Base-by-base conservation (phyloP, 495 filamentous ascomycete genomes). In the Cercophora newfieldiana region DNA sequence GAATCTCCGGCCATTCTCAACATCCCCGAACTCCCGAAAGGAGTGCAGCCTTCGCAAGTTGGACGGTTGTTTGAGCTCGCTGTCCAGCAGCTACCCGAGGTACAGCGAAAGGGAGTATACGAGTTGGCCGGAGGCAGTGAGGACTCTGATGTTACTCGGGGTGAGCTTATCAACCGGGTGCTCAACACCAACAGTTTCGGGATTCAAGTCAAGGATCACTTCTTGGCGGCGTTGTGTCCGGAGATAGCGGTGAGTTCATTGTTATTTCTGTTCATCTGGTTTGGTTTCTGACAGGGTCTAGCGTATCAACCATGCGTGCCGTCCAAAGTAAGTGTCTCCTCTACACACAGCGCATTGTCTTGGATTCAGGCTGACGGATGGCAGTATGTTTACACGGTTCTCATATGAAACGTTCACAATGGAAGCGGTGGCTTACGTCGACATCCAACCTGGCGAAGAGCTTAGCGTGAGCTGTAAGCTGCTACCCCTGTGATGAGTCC, bases 111-210 rank as follows among this genome's bases (percentile, higher is more conserved):
- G 29, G 65, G 69, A 29, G 51, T 66, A 8, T 7, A 26, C 6
- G 47, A 16, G 21, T 47, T 59, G 48, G 61, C 66, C 7, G 12
- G 49, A 22, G n/a, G 55, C 25, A 22, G 31, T 3, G 55, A 19
- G 44, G 47, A n/a, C 4, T n/a, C 2, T 19, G 60, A 19, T 31
- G 30, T 21, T 3, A 44, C 10, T 14, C 4, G 37, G 10, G 70
- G 67, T 1, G 69, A 72, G 29, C 47, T 72, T 7, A 50, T 74
- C 1, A 68, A 77, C 18, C 73, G 72, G 61, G 69, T 75, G 2
- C 31, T 75, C 31, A 72, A 72, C 14, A 77, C 75, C 16, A 77
- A 77, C 56, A 61, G 68, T 7, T 77, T 75, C 60, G 71, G 70
- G 6, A 66, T 75, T 7, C 31, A 65, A 12, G 14, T 77, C 0